A percentile compares a stretch with the other conserved stretches of the same genome.
These are phyloP conservation scores for Boletus reticuloceps DNA, from an alignment of 768 basidiomycete genomes.

Conservation along the genomic window DNA sequence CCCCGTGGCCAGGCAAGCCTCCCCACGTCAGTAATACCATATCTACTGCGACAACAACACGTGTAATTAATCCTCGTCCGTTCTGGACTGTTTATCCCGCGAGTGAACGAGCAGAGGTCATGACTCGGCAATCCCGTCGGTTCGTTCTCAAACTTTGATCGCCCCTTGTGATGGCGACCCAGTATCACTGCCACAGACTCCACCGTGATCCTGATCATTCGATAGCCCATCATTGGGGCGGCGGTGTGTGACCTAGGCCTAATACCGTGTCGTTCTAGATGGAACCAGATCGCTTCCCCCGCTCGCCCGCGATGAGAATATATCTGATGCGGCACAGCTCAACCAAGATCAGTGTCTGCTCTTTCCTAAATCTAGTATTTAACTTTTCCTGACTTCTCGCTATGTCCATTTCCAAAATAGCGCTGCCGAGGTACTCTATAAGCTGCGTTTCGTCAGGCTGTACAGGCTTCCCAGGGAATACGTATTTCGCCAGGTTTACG, in stretches of 20 bases:
- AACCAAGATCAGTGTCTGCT: constrained; percentile 7
- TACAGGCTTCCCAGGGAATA: constrained; percentile 33
- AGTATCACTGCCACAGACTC: constrained; percentile 6
- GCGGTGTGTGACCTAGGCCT: constrained; percentile 8
- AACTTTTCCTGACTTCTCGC: constrained; percentile 23
- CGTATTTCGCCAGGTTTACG: constrained; percentile 30
- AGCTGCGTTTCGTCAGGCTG: constrained; percentile 27
- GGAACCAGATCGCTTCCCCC: constrained; percentile 14
- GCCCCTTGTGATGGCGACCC: constrained; percentile 8
- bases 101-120: constrained; percentile 16
- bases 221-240: background rate
- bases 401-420: constrained; percentile 29
- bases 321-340: constrained; percentile 23
- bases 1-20: background rate
- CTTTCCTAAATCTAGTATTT: constrained; percentile 27
- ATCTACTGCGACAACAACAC: background rate
- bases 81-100: constrained; percentile 16
- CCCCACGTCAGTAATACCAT: constrained; percentile 7
- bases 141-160: constrained; percentile 23
- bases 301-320: constrained; percentile 12
- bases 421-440: constrained; percentile 24
- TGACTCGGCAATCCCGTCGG: constrained; percentile 13
- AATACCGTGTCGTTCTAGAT: constrained; percentile 6
- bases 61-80: constrained; percentile 11
- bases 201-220: constrained; percentile 9